Base-by-base conservation (phyloP, 805 yeast species). In the Lipomyces kockii region DNA sequence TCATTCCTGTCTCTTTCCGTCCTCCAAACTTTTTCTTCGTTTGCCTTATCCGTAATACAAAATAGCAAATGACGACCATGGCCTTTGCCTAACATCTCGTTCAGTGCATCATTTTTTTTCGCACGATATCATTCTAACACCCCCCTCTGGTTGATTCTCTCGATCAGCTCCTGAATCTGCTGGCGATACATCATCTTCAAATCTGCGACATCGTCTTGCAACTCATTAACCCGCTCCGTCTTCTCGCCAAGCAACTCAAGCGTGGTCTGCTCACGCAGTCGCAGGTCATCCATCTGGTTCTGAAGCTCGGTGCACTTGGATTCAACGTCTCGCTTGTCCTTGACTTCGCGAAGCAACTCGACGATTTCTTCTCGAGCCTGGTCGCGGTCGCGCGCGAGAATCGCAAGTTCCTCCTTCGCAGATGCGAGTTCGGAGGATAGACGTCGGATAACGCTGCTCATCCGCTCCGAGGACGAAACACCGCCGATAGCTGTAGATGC, bases 121-220 rank as follows among this genome's bases (percentile, higher is more conserved):
- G 32, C 32, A 4, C 32, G 32, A 29, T 7, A 37, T 37, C 39
- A 37, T 43, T 7, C 39, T 37, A 37, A 37, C 12, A 1, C 49
- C 22, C 9, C 49, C 12, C 3, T 17, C 6, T 43, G 20, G 49
- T 43, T 43, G 73, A 89, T 72, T 72, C 77, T 76, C 55, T 85
- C 89, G 56, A 92, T 87, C 85, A 94, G 83, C 71, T 93, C 95
- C 77, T 91, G 96, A 56, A 94, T 93, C 78, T 94, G 99, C 69
- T 85, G 85, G 68, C 86, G 83, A 77, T 92, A 84, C 81, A 95
- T 81, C 58, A 91, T 96, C 78, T 95, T 95, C 78, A 94, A 82
- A 78, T 95, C 99, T 3, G 82, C 84, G 20, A 95, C 94, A 75
- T 95, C 99, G 7, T 96, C 97, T 71, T 83, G 84, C 58, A 95